Base-by-base conservation (phyloP, 2,329 filamentous ascomycete species). In the Knoxdaviesia proteae region DNA sequence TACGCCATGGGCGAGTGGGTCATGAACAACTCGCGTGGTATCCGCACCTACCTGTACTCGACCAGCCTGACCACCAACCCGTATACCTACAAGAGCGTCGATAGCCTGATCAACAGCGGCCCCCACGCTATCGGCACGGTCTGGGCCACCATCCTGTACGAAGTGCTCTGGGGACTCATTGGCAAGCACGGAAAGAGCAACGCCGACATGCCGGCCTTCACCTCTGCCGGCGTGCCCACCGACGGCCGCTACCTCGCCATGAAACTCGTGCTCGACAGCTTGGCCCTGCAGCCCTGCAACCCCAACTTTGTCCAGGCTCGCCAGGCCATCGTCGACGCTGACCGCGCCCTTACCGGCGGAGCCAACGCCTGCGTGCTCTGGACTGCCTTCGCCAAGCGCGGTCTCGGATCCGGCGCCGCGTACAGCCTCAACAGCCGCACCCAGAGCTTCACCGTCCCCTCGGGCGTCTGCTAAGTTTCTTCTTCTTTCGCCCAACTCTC, bases 111-210 rank as follows among this genome's bases (percentile, higher is more conserved):
- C 6, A 41, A 50, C 6, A 54, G 41, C 4, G 49, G 50, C 1
- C 62, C 67, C 1, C 69, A 74, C 52, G 51, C 56, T 10, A 61
- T 71, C 35, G 69, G 69, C 34, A 66, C 62, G 34, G 57, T 67
- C 45, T 72, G 68, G 68, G 64, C 63, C 3, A 63, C 59, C 0
- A 63, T 64, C 37, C 57, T 74, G 5, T 72, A 72, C 53, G 69
- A 74, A 49, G 58, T 73, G 8, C 52, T 72, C 44, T 74, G 70
- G 69, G 71, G 69, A 54, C 50, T 74, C 34, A 67, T 73, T 45
- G 69, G 69, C 42, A 68, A 67, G 56, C 54, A 70, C 46, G 69
- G 69, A 44, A 68, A 67, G 55, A 69, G 62, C 37, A 56, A 62
- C 39, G 56, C 46, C 1, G 54, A 54, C 6, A 49, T 53, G 10